Evolutionary conservation across 2,329 filamentous ascomycete genomes (phyloP).

Genomic region (Anisogramma anomala): DNA sequence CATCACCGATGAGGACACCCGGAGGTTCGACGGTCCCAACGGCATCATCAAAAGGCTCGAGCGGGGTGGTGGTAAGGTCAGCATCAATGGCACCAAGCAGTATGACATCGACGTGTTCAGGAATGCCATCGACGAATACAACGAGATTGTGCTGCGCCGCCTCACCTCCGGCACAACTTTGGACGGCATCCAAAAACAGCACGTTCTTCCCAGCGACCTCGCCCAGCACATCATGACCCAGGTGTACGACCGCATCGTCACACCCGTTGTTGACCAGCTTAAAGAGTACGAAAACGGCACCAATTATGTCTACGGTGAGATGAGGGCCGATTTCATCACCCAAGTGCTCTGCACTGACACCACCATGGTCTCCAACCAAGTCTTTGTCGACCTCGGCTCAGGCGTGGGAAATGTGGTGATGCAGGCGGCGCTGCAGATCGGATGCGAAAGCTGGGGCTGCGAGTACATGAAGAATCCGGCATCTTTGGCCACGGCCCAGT

Average conservation of each 20-base stretch:
- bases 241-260: conserved; percentile 85
- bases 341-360: conserved; percentile 68
- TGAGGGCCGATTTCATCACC: conserved; percentile 73
- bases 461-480: conserved; percentile 92
- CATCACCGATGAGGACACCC: conserved; percentile 60
- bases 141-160: conserved; percentile 53
- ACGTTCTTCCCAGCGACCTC: conserved; percentile 58
- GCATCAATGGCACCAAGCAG: conserved; percentile 37
- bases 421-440: conserved; percentile 84
- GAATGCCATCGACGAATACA: conserved; percentile 64
- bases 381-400: conserved; percentile 90
- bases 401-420: conserved; percentile 93
- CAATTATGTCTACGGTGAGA: conserved; percentile 90
- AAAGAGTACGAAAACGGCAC: conserved; percentile 80
- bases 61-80: conserved; percentile 46
- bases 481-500: conserved; percentile 67
- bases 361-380: conserved; percentile 65
- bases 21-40: conserved; percentile 39
- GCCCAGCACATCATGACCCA: conserved; percentile 76
- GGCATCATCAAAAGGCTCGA: conserved; percentile 26
- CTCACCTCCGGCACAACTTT: conserved; percentile 61
- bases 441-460: conserved; percentile 91
- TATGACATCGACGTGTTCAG: conserved; percentile 57
- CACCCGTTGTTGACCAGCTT: conserved; percentile 73
- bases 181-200: conserved; percentile 56